Evolutionary conservation across 2,329 filamentous ascomycete species (phyloP).

Genomic region (Penicillium sp.): DNA sequence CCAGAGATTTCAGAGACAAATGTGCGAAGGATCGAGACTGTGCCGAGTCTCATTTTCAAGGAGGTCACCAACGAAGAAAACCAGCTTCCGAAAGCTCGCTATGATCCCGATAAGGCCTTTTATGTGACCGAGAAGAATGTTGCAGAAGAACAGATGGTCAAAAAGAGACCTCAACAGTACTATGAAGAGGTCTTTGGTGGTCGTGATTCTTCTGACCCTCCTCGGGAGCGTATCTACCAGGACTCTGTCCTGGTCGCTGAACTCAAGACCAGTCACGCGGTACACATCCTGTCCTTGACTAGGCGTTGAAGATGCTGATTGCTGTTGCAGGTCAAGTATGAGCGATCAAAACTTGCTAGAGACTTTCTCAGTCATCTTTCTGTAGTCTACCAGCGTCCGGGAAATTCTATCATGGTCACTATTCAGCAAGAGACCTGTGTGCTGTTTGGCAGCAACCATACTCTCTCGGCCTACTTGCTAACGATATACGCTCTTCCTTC

Average conservation of each 20-base stretch:
- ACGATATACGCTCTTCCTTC: conserved; percentile 68
- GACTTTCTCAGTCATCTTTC: conserved; percentile 72
- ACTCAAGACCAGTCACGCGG: conserved; percentile 63
- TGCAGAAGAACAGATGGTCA: conserved; percentile 21
- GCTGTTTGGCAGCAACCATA: conserved; percentile 69
- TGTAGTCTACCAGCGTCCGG: conserved; percentile 69
- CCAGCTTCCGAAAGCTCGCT: conserved; percentile 5
- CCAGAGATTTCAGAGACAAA: conserved; percentile 21
- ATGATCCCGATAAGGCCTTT: conserved; percentile 15
- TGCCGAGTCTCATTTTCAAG: conserved; percentile 26
- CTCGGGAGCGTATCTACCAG: conserved; percentile 50
- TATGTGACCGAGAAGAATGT: conserved; percentile 13
- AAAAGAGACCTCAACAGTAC: conserved; percentile 34
- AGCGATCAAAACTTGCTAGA: conserved; percentile 72
- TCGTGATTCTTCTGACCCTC: conserved; percentile 35
- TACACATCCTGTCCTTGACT: conserved; percentile 29
- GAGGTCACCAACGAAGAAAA: conserved; percentile 28
- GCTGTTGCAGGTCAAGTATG: conserved; percentile 58
- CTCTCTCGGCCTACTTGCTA: conserved; percentile 76
- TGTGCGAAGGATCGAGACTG: conserved; percentile 15
- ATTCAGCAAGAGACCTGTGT: conserved; percentile 75
- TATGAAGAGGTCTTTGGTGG: conserved; percentile 41
- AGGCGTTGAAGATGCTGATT: conserved; percentile 15
- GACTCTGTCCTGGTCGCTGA: conserved; percentile 63
- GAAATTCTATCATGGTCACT: conserved; percentile 70